A percentile compares a stretch with the other conserved stretches of the same genome.
phyloP scores from a whole-genome alignment of 306 rosid species.

The Corylus heterophylla region DNA sequence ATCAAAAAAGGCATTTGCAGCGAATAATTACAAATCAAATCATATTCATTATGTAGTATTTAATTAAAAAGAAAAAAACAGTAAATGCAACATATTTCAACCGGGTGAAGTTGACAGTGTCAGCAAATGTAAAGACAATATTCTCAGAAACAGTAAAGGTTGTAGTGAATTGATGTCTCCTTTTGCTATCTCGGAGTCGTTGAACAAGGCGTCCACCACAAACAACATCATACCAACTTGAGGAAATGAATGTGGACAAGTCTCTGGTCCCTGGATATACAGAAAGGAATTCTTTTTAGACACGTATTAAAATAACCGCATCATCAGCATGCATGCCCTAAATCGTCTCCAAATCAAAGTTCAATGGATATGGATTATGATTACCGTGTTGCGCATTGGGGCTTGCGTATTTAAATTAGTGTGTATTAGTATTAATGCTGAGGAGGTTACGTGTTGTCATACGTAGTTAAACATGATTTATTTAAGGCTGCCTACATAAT shows the following conservation, averaged over 20 bases:
- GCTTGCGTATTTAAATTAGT: slow-evolving; percentile 22
- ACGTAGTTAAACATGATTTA: slow-evolving; percentile 32
- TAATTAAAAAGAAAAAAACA: too few species aligned
- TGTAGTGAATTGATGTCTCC: neutral
- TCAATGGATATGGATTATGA: slow-evolving; percentile 50
- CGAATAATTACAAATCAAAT: too few species aligned
- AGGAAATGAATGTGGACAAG: slow-evolving; percentile 39
- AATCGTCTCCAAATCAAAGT: slow-evolving; percentile 34
- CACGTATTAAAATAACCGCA: slow-evolving; percentile 1
- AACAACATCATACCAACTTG: slow-evolving; percentile 8
- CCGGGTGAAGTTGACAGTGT: neutral
- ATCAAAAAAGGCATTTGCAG: too few species aligned
- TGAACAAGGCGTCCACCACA: slow-evolving; percentile 38
- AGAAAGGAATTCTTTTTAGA: slow-evolving; percentile 36
- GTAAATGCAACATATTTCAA: too few species aligned
- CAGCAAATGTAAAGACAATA: neutral
- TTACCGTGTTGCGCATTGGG: slow-evolving; percentile 53
- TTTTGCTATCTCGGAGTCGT: neutral
- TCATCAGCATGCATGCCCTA: neutral
- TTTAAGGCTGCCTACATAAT: neutral
- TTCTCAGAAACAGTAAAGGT: neutral
- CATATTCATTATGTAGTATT: too few species aligned
- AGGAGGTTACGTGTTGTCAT: slow-evolving; percentile 37
- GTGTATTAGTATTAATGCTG: slow-evolving; percentile 18
- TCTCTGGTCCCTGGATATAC: slow-evolving; percentile 30